Conservation (phyloP, 805 yeast species). For the Candida qinlingensis region DNA sequence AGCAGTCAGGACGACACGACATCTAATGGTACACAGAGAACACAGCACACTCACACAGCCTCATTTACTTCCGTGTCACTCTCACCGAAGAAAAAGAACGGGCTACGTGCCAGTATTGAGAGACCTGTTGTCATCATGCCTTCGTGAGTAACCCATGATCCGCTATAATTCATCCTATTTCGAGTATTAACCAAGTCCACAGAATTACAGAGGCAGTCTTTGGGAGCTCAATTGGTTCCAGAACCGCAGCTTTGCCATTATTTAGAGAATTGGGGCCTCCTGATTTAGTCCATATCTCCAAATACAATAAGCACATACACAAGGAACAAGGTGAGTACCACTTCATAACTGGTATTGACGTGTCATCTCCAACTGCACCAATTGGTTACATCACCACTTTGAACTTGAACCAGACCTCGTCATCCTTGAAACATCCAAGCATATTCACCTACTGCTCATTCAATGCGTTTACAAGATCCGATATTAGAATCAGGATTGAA, state of each 20-base stretch:
- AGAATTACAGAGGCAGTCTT: constrained; percentile 42
- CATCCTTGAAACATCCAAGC: constrained; percentile 22
- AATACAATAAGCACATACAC: constrained; percentile 18
- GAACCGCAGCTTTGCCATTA: constrained; percentile 38
- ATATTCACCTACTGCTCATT: constrained; percentile 55
- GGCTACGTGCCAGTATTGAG: constrained; percentile 6
- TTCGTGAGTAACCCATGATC: constrained; percentile 9
- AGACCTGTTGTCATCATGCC: constrained; percentile 19
- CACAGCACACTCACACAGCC: not conserved
- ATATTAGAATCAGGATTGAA: constrained; percentile 60
- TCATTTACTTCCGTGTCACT: constrained; percentile 5
- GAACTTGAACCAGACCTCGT: constrained; percentile 19
- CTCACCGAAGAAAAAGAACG: constrained; percentile 18
- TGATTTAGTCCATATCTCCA: constrained; percentile 54
- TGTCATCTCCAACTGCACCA: constrained; percentile 40
- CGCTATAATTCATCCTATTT: not conserved
- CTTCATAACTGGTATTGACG: constrained; percentile 42
- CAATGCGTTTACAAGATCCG: constrained; percentile 66
- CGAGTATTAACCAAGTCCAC: constrained; percentile 14
- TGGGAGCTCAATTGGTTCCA: constrained; percentile 48
- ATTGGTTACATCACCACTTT: constrained; percentile 41
- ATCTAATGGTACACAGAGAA: not conserved
- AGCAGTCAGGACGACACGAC: not conserved
- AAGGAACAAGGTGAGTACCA: constrained; percentile 49
- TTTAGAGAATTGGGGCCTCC: constrained; percentile 64